These are phyloP conservation scores for Dichotomocladium elegans DNA, from an alignment of 371 early-diverging fungal species.

Conservation along the genomic window DNA sequence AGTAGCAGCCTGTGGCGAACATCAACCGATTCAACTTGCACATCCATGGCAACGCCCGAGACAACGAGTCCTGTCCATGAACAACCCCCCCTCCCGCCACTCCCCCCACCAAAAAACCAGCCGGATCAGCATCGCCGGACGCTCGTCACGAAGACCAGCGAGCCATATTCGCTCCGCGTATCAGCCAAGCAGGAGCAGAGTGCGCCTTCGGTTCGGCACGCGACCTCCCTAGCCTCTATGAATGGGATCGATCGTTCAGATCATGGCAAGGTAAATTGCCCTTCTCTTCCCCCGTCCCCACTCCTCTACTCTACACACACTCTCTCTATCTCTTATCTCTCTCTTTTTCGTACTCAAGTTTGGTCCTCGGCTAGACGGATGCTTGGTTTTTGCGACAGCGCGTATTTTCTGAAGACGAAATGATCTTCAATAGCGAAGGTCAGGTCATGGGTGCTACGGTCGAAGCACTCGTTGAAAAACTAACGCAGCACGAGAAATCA, in stretches of 20 bases:
- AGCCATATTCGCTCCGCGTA: too few relatives aligned
- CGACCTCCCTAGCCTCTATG: too few relatives aligned
- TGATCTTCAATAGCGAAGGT: slow-evolving; percentile 79
- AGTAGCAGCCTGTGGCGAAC: slow-evolving; percentile 2
- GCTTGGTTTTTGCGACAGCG: slow-evolving; percentile 74
- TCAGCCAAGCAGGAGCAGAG: too few relatives aligned
- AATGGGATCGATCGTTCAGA: not conserved
- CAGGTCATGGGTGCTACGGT: slow-evolving; percentile 88
- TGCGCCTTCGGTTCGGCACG: too few relatives aligned
- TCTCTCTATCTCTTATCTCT: too few relatives aligned
- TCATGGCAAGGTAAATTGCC: not conserved
- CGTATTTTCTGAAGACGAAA: slow-evolving; percentile 51
- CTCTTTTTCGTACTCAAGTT: too few relatives aligned
- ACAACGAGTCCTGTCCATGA: slow-evolving; percentile 14
- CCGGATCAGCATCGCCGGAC: slow-evolving; percentile 13
- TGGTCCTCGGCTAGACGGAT: slow-evolving; percentile 27
- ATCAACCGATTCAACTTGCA: slow-evolving; percentile 10
- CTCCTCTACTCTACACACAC: too few relatives aligned
- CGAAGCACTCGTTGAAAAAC: slow-evolving; percentile 78
- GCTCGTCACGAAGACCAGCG: slow-evolving; percentile 1
- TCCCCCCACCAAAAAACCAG: not conserved
- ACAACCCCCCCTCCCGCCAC: slow-evolving; percentile 3
- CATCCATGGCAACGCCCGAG: slow-evolving; percentile 12
- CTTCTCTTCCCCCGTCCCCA: too few relatives aligned
- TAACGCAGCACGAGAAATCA: slow-evolving; percentile 80